Evolutionary conservation across 768 basidiomycete species (phyloP).

Genomic region (Boletus huronensis): DNA sequence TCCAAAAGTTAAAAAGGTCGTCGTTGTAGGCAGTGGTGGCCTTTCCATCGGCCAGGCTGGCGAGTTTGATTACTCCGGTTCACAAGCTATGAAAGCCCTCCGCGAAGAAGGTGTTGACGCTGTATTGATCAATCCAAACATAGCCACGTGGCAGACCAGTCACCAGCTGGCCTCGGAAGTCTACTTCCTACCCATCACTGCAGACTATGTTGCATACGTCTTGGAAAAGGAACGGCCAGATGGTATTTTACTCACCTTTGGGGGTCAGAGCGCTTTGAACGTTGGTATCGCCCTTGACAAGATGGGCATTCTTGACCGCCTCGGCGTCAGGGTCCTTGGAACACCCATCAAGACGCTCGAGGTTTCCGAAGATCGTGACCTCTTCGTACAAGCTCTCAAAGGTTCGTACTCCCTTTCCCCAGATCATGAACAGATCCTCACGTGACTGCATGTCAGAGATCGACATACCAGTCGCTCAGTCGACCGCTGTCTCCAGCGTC

Average conservation of each 20-base stretch:
- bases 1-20: conserved; percentile 89
- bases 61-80: conserved; percentile 99
- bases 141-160: conserved; percentile 99
- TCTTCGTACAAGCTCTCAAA: conserved; percentile 94
- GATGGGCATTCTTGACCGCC: conserved; percentile 92
- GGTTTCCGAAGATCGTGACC: conserved; percentile 93
- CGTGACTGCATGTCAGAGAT: conserved; percentile 61
- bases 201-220: conserved; percentile 98
- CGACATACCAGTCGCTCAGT: conserved; percentile 92
- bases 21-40: conserved; percentile 95
- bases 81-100: conserved; percentile 97
- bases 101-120: conserved; percentile 93
- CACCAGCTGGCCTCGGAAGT: conserved; percentile 96
- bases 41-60: conserved; percentile 97
- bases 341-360: conserved; percentile 94
- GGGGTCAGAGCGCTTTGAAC: conserved; percentile 96
- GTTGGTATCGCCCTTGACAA: conserved; percentile 95
- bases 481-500: conserved; percentile 94
- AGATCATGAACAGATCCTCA: conserved; percentile 1
- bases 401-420: conserved; percentile 45
- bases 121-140: conserved; percentile 97
- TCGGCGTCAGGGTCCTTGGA: conserved; percentile 91
- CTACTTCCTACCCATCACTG: conserved; percentile 94
- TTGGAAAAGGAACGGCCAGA: conserved; percentile 98
- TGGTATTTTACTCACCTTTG: conserved; percentile 95